Percentiles rank a stretch among this genome's conserved stretches.
Evolutionary conservation across 192 early-diverging fungal genomes (phyloP).

Genomic region (Coemansia sp.): DNA sequence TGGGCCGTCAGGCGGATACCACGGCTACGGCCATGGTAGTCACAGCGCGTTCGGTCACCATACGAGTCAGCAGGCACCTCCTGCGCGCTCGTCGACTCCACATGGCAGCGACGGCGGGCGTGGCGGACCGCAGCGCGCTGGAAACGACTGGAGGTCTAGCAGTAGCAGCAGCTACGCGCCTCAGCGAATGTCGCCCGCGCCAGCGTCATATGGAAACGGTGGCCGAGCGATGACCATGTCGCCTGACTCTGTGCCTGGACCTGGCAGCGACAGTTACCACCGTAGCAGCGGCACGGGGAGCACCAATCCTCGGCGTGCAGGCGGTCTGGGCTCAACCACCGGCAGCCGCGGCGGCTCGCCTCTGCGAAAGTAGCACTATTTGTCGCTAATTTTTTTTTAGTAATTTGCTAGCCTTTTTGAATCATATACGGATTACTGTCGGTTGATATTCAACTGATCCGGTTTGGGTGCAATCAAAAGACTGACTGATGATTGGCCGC

Average conservation of each 20-base stretch:
- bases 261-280: slow-evolving; percentile 5
- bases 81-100: slow-evolving; percentile 16
- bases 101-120: slow-evolving; percentile 5
- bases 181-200: slow-evolving; percentile 21
- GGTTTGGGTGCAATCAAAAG: too few relatives aligned
- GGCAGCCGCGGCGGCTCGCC: slow-evolving; percentile 12
- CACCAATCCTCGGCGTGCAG: neutral
- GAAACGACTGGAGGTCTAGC: slow-evolving; percentile 21
- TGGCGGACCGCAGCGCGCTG: slow-evolving; percentile 15
- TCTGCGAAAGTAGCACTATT: slow-evolving; percentile 6
- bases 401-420: too few relatives aligned
- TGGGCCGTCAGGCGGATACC: slow-evolving; percentile 4
- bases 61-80: slow-evolving; percentile 10
- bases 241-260: slow-evolving; percentile 7
- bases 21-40: neutral
- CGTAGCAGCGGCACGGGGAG: slow-evolving; percentile 2
- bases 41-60: slow-evolving; percentile 5
- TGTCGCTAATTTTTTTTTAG: too few relatives aligned
- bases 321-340: slow-evolving; percentile 8
- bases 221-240: slow-evolving; percentile 13
- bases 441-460: too few relatives aligned
- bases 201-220: slow-evolving; percentile 2
- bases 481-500: too few relatives aligned
- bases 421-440: too few relatives aligned
- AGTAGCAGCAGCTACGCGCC: slow-evolving; percentile 14